Conservation (phyloP, 768 basidiomycete genomes). For the Termitomyces sp. region DNA sequence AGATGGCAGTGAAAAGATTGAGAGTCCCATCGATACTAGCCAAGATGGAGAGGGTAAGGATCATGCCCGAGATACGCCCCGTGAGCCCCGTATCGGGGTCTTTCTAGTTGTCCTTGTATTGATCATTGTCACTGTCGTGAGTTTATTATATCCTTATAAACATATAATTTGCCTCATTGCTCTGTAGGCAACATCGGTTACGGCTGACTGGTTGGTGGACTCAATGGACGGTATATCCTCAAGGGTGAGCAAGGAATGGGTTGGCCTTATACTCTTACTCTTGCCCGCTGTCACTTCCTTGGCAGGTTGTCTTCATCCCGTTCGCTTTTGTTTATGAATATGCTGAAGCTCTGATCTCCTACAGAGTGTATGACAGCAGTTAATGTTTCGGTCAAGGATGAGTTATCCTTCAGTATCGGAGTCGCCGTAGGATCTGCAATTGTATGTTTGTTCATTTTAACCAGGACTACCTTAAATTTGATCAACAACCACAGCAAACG, state of each 20-base stretch:
- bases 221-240: slow-evolving; percentile 75
- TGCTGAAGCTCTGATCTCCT: neutral
- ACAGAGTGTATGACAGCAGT: slow-evolving; percentile 86
- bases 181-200: slow-evolving; percentile 45
- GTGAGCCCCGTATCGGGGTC: slow-evolving; percentile 55
- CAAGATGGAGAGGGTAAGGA: neutral
- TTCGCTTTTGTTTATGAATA: neutral
- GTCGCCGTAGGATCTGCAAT: slow-evolving; percentile 88
- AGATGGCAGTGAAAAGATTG: slow-evolving; percentile 3
- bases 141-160: slow-evolving; percentile 16
- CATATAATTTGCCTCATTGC: neutral
- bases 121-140: slow-evolving; percentile 55
- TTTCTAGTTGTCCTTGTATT: slow-evolving; percentile 51
- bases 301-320: slow-evolving; percentile 42
- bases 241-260: slow-evolving; percentile 79
- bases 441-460: slow-evolving; percentile 40
- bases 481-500: slow-evolving; percentile 51
- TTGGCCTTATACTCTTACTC: slow-evolving; percentile 81
- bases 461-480: neutral
- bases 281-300: slow-evolving; percentile 81
- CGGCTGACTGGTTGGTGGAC: slow-evolving; percentile 68
- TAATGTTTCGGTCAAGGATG: slow-evolving; percentile 87
- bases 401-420: slow-evolving; percentile 79
- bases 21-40: neutral
- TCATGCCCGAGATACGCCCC: slow-evolving; percentile 2